Conservation (phyloP, 2,329 filamentous ascomycete genomes). For the Basipetospora chlamydospora region DNA sequence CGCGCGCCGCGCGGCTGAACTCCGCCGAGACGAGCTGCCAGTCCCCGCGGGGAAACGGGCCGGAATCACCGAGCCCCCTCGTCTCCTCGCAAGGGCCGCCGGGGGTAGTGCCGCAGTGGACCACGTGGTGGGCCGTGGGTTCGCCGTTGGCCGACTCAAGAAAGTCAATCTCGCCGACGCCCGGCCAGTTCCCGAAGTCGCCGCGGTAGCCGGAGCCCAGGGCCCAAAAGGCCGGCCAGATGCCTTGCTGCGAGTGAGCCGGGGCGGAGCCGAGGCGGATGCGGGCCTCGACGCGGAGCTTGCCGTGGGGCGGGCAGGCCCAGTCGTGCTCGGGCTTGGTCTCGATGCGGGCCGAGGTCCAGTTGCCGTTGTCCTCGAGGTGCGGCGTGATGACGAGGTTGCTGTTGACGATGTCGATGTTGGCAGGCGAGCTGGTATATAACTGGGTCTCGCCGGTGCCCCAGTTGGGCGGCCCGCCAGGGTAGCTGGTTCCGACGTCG, state of each 20-base stretch:
- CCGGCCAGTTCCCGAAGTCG: constrained; percentile 25
- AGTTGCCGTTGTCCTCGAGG: constrained; percentile 15
- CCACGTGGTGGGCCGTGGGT: constrained; percentile 18
- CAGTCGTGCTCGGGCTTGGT: constrained; percentile 20
- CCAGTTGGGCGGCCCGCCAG: constrained; percentile 29
- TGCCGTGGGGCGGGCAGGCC: constrained; percentile 16
- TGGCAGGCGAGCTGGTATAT: constrained; percentile 25
- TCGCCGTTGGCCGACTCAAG: constrained; percentile 27
- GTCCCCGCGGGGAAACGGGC: constrained; percentile 13
- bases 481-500: constrained; percentile 29
- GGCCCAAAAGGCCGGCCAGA: constrained; percentile 34
- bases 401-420: constrained; percentile 21
- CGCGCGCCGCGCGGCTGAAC: constrained; percentile 19
- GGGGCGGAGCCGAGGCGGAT: constrained; percentile 20
- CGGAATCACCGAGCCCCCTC: constrained; percentile 16
- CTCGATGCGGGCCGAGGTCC: constrained; percentile 31
- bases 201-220: constrained; percentile 23
- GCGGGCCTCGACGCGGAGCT: constrained; percentile 22
- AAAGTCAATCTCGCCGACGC: constrained; percentile 28
- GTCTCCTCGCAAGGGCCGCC: constrained; percentile 28
- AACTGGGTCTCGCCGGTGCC: constrained; percentile 32
- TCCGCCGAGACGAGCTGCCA: constrained; percentile 20
- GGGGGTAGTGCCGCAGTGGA: constrained; percentile 25
- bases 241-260: constrained; percentile 18
- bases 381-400: constrained; percentile 22